These are phyloP conservation scores for Cubamyces sp. DNA, from an alignment of 768 basidiomycete species.

Conservation along the genomic window DNA sequence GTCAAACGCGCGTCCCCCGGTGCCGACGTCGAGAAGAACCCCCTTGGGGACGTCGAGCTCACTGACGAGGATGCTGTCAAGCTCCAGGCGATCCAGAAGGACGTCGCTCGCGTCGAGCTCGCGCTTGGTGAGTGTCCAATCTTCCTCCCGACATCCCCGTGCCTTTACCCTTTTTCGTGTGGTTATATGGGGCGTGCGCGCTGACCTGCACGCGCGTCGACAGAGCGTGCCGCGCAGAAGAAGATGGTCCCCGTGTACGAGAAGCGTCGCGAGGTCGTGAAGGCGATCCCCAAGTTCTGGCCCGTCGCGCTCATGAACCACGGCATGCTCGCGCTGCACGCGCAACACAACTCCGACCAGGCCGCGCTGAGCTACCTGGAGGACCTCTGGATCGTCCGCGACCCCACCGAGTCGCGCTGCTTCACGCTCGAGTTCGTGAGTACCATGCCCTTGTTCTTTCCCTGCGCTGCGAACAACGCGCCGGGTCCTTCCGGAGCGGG, in stretches of 20 bases:
- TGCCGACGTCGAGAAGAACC: conserved; percentile 70
- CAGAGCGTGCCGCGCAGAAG: conserved; percentile 68
- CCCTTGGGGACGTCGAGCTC: conserved; percentile 68
- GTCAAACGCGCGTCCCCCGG: conserved; percentile 81
- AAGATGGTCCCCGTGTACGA: conserved; percentile 65
- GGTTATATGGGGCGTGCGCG: background rate
- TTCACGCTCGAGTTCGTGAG: conserved; percentile 90
- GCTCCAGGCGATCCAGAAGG: conserved; percentile 66
- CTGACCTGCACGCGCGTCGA: conserved; percentile 15
- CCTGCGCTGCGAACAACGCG: background rate
- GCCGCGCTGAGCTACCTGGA: conserved; percentile 82
- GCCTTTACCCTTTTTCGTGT: background rate
- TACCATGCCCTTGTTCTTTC: conserved; percentile 28
- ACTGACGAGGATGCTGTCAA: conserved; percentile 74
- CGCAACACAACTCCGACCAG: conserved; percentile 76
- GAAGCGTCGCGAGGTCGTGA: conserved; percentile 68
- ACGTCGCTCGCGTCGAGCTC: conserved; percentile 71
- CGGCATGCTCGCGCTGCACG: conserved; percentile 60
- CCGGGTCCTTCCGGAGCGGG: background rate
- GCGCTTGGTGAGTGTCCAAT: conserved; percentile 59
- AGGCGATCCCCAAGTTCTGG: conserved; percentile 81
- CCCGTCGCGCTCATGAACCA: conserved; percentile 83
- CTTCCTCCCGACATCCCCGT: background rate
- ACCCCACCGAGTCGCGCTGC: conserved; percentile 73
- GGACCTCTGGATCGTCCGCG: conserved; percentile 82